phyloP scores from a whole-genome alignment of 2,329 filamentous ascomycete species.

The Ceratocystis huliohia region DNA sequence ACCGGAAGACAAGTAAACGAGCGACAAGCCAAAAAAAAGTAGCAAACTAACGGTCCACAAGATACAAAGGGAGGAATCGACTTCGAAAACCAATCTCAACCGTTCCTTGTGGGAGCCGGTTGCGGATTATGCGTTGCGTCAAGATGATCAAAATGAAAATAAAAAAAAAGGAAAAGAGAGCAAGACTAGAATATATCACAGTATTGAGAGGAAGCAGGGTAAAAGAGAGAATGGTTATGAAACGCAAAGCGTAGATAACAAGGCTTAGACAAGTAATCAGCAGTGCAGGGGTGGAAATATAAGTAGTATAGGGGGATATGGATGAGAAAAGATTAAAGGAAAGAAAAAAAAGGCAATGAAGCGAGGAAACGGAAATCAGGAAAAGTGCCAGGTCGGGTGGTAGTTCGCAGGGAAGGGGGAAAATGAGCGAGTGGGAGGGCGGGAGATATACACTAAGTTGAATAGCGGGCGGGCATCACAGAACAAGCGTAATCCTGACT shows the following conservation, averaged over 20 bases:
- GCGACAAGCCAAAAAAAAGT: neutral
- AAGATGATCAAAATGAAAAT: neutral
- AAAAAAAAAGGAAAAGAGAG: neutral
- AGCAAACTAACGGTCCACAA: neutral
- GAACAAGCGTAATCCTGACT: conserved; percentile 9
- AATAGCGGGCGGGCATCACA: conserved; percentile 13
- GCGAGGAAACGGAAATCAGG: conserved; percentile 3
- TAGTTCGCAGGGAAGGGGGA: neutral
- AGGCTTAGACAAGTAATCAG: neutral
- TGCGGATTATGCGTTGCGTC: neutral
- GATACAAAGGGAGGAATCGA: conserved; percentile 7
- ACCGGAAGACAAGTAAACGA: conserved; percentile 5
- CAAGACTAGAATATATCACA: conserved; percentile 3
- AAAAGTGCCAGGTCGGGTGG: conserved; percentile 1
- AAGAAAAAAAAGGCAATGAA: neutral
- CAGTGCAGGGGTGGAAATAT: neutral
- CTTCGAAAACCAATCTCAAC: conserved; percentile 10
- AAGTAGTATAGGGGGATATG: conserved; percentile 9
- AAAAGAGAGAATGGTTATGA: neutral
- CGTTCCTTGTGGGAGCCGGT: conserved; percentile 4
- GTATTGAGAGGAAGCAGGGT: neutral
- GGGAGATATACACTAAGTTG: conserved; percentile 10
- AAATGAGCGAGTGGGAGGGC: conserved; percentile 11
- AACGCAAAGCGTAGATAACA: neutral
- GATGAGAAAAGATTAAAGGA: neutral